Evolutionary conservation across 139 green algal genomes (phyloP), one percentile per base, ranked within the genome.

Genomic region (Chlamydomonas sp.): DNA sequence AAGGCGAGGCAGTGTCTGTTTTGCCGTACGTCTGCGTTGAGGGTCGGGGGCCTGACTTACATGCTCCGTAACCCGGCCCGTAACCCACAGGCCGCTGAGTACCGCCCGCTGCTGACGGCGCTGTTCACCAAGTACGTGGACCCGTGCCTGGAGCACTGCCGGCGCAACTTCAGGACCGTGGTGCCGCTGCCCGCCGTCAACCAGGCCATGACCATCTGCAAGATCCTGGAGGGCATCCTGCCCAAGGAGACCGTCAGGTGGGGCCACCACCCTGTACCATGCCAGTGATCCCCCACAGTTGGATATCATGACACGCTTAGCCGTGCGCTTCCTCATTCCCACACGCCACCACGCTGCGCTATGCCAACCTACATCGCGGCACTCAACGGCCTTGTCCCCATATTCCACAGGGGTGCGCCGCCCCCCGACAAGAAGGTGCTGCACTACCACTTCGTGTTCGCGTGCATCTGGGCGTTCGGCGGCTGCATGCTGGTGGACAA

Each of bases 361-460:
- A 49, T 49, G 31, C 31, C 31, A 49, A 49, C 31, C 31, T 49
- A 49, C 31, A 49, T 49, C 20, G 20, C 63, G 72, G 77, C 14
- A 12, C 83, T 49, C 31, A 49, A 49, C 31, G 31, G 31, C 0
- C 31, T 49, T 49, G 31, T 62, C 18, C 20, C 73, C 57, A 2
- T 72, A 60, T 10, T 66, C 60, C 31, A n/a, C 79, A 77, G 93
- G 5, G 94, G 92, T 1, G 90, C 95, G 3, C 93, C 95, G 3
- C 87, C 92, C 0, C 93, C 93, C 1, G 96, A 98, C 91, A 96
- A 96, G 90, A 96, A 97, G 93, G 89, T 98, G 73, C 83, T 98
- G 80, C 97, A 99, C 92, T 89, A 96, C 89, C 91, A 97, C 87
- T 99, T 99, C 91, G 96, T 99, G 59, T 98, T 97, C 90, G 94